Evolutionary conservation across 192 early-diverging fungal genomes (phyloP).

Genomic region (Backusella circina): DNA sequence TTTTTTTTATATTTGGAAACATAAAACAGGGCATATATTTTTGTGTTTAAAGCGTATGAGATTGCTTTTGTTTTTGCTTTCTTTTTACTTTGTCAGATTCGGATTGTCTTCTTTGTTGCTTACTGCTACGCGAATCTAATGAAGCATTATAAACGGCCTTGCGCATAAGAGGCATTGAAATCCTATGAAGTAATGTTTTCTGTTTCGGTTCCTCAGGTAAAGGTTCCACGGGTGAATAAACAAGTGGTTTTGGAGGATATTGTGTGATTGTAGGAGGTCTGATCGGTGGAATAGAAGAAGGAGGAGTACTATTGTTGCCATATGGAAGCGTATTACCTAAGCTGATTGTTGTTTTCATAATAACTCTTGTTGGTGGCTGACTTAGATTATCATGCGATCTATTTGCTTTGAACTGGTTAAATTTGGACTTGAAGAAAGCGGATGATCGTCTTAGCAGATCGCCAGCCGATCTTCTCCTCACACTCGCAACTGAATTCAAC

Average conservation of each 20-base stretch:
- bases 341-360: conserved; percentile 4
- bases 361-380: background rate
- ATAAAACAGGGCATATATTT: background rate
- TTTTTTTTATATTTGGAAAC: background rate
- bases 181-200: conserved; percentile 6
- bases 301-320: conserved; percentile 6
- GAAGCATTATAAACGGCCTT: background rate
- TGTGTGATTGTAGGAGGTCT: conserved; percentile 20
- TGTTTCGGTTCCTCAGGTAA: background rate
- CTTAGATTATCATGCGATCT: conserved; percentile 12
- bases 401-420: conserved; percentile 2
- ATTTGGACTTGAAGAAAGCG: conserved; percentile 17
- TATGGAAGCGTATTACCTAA: conserved; percentile 2
- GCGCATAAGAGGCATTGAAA: conserved; percentile 14
- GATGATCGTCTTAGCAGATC: conserved; percentile 21
- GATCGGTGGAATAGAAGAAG: conserved; percentile 1
- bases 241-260: conserved; percentile 25
- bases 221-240: conserved; percentile 24
- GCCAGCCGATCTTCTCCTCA: conserved; percentile 11
- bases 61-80: background rate
- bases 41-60: background rate
- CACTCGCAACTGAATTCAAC: background rate
- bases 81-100: background rate
- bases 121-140: background rate
- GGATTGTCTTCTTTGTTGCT: background rate